Conservation (phyloP, 2,329 filamentous ascomycete genomes). For the Fusarium humuli region DNA sequence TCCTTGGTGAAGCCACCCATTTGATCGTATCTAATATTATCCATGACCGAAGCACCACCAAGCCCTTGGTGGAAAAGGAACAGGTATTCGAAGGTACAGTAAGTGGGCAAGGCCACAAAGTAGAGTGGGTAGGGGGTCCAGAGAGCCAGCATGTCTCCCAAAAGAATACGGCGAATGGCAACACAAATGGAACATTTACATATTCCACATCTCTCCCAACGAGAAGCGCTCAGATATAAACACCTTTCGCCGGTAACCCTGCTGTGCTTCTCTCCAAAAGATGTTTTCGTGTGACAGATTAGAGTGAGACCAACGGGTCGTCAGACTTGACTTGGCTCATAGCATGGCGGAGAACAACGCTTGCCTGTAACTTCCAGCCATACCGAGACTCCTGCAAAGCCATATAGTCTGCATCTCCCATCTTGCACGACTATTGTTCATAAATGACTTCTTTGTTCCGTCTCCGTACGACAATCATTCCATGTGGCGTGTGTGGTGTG, state of each 20-base stretch:
- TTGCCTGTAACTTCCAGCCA: conserved; percentile 31
- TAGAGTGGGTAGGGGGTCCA: conserved; percentile 16
- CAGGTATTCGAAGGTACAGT: conserved; percentile 47
- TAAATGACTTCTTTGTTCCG: conserved; percentile 52
- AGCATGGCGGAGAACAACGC: conserved; percentile 25
- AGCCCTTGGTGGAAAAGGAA: conserved; percentile 40
- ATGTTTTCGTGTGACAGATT: conserved; percentile 29
- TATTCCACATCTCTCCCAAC: conserved; percentile 32
- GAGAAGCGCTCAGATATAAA: conserved; percentile 27
- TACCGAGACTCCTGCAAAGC: conserved; percentile 38
- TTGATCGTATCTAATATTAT: conserved; percentile 51
- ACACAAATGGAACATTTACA: conserved; percentile 40
- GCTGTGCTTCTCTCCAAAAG: conserved; percentile 41
- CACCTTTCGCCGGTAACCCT: conserved; percentile 37
- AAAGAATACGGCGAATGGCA: conserved; percentile 49
- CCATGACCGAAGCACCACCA: conserved; percentile 50
- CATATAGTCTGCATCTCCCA: conserved; percentile 51
- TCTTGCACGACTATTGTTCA: conserved; percentile 53
- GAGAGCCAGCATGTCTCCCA: conserved; percentile 36
- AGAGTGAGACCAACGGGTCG: conserved; percentile 23
- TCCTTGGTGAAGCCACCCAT: conserved; percentile 47
- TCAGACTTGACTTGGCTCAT: conserved; percentile 14
- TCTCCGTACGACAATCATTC: conserved; percentile 50
- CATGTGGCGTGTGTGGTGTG: conserved; percentile 46
- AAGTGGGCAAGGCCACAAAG: conserved; percentile 43